Conservation (phyloP, 2,329 filamentous ascomycete species). For the Pseudocercospora eumusae region DNA sequence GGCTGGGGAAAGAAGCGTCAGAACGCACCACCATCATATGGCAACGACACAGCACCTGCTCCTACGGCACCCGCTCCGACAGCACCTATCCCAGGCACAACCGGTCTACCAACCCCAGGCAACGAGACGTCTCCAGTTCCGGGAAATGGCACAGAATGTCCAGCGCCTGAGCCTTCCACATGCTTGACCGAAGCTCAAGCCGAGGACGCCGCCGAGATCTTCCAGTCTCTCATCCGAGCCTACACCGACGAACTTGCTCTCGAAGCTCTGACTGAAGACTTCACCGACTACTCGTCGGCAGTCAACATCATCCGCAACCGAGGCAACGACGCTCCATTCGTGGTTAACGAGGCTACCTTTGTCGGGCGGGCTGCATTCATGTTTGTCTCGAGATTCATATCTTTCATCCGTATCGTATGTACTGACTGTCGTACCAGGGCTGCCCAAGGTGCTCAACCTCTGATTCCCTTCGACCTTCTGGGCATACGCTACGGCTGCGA, state of each 20-base stretch:
- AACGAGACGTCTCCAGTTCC: constrained; percentile 3
- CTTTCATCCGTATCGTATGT: not conserved
- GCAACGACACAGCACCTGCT: constrained; percentile 5
- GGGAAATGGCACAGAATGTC: constrained; percentile 8
- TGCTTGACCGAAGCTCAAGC: constrained; percentile 33
- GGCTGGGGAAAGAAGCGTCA: constrained; percentile 26
- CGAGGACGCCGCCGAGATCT: constrained; percentile 29
- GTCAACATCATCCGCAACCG: constrained; percentile 36
- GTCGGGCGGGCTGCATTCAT: constrained; percentile 31
- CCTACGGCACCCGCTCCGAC: not conserved
- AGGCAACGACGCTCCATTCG: constrained; percentile 28
- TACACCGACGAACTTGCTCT: constrained; percentile 34
- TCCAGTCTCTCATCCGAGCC: constrained; percentile 34
- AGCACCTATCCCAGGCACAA: not conserved
- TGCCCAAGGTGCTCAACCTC: constrained; percentile 33
- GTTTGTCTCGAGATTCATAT: not conserved
- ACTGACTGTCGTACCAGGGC: constrained; percentile 9
- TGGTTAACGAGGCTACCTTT: constrained; percentile 31
- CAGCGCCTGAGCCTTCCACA: constrained; percentile 3
- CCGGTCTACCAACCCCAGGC: not conserved
- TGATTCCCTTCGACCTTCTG: constrained; percentile 34
- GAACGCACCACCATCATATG: constrained; percentile 7
- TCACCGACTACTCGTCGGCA: constrained; percentile 34
- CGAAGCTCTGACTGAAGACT: constrained; percentile 34
- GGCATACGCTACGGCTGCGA: constrained; percentile 34